Evolutionary conservation across 2,329 filamentous ascomycete species (phyloP), one percentile per base, ranked within the genome.

Genomic region (Thermoascus crustaceus): DNA sequence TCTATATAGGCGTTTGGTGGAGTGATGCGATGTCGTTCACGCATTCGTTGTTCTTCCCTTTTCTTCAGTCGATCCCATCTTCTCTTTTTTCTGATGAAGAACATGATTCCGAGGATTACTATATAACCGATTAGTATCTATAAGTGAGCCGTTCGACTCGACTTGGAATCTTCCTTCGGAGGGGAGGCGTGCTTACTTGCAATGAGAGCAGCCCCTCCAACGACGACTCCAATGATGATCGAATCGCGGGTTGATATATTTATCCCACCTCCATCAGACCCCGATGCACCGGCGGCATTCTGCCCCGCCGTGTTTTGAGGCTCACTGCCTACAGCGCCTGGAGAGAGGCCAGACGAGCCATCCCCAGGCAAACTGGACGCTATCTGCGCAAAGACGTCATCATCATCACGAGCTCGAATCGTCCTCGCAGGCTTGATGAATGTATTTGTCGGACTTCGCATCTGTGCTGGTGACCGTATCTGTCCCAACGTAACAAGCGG

Each of bases 211-310:
- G 54, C 40, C 7, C 46, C 45, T n/a, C 53, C 52, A 1, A 56
- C 40, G 1, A 57, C 53, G 2, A 52, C 49, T 4, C 53, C 54
- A 27, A 57, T 50, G 22, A 52, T 51, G 6, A 53, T 49, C 34
- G 42, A 39, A 6, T 39, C 34, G n/a, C 29, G 25, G 13, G 31
- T 36, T 23, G 42, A 40, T 30, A 45, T 7, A 23, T 22, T 17
- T 11, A 35, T 26, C 6, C 36, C 39, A n/a, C 37, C 32, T 25
- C 30, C 31, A 10, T 26, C 26, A 17, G 7, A 5, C 4, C 38
- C 38, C 17, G 41, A 37, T 4, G 40, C 40, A 14, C 40, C 42
- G 9, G 38, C 41, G 5, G 19, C 35, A 22, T 38, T 44, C 9
- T 42, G 19, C 4, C 30, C 37, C 16, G 31, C 19, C 7, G 36